Evolutionary conservation across 345 rosid species (phyloP), one percentile per base, ranked within the genome.

Genomic region (Bruguiera gymnorhiza): DNA sequence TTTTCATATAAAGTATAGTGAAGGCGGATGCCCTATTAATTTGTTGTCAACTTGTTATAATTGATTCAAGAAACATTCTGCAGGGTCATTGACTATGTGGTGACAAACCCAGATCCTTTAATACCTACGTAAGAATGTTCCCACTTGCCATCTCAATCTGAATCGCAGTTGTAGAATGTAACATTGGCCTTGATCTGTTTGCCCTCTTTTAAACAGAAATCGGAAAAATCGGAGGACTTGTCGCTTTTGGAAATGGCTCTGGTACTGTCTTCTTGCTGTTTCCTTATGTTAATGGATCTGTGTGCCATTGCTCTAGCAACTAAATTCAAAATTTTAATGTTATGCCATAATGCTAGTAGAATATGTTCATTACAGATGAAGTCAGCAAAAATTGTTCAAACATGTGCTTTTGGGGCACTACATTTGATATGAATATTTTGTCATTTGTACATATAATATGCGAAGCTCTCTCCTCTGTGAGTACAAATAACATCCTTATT

Each of bases 231-330:
- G 86, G 75, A 82, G 82, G 78, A 71, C 86, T 5, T 77, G 90
- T 71, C 76, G 86, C 15, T 85, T 91, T 70, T 91, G 94, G 97
- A 87, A 88, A 70, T 86, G 93, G 98, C 91, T 92, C 53, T 80
- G 98, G 97, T 92, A 83, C 61, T 63, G 23, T 66, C 68, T 60
- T 60, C 63, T 64, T 68, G 24, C 60, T 24, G 30, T 57, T 55
- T 24, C 56, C 24, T 15, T n/a, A 15, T 64, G 46, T 31, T 29
- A 37, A 37, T 50, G 20, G 24, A 19, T 60, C 37, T 30, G 8
- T 19, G 48, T 52, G 36, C 46, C 60, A 8, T 56, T 56, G 18
- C 50, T 43, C 46, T 39, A 39, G 15, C 15, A 39, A 43, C 18
- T 43, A 3, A 43, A 43, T 43, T 43, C 50, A 13, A 43, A 43